Conservation (phyloP, 2,329 filamentous ascomycete species). For the Alternaria burnsii region DNA sequence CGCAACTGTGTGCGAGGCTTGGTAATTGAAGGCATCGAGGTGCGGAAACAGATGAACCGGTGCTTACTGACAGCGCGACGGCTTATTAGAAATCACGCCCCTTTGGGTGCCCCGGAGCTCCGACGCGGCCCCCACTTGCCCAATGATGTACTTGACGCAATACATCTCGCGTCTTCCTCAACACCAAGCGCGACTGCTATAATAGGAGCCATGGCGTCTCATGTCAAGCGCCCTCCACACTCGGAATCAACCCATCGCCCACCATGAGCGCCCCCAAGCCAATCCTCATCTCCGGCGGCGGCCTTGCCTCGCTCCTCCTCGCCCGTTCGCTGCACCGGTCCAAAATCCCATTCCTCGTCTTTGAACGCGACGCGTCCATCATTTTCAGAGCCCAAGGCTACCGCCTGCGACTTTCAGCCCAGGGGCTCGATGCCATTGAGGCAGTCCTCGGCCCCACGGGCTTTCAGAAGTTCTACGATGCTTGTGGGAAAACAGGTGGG, state of each 20-base stretch:
- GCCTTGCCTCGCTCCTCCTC: conserved; percentile 44
- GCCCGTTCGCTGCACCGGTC: conserved; percentile 40
- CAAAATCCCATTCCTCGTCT: conserved; percentile 46
- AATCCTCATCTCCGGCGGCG: conserved; percentile 52
- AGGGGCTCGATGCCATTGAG: conserved; percentile 69
- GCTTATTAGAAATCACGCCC: conserved; percentile 9
- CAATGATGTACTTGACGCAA: background rate
- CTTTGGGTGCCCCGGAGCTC: background rate
- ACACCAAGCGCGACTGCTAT: conserved; percentile 3
- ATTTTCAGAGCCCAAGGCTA: conserved; percentile 70
- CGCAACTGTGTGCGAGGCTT: background rate
- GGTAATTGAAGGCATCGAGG: background rate
- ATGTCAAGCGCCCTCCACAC: background rate
- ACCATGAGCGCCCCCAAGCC: conserved; percentile 44
- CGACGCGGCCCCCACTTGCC: background rate
- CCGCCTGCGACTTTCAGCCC: conserved; percentile 64
- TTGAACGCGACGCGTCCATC: conserved; percentile 56
- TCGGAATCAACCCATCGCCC: background rate
- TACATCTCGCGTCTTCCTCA: conserved; percentile 1
- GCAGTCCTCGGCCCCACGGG: conserved; percentile 60
- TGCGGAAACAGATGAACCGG: background rate
- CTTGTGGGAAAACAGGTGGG: conserved; percentile 68
- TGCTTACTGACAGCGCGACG: background rate
- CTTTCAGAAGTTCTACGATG: conserved; percentile 66
- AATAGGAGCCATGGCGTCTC: conserved; percentile 7